A percentile compares a stretch with the other conserved stretches of the same genome.
Conservation (phyloP, 495 filamentous ascomycete species). For the Penicillium riverlandense region DNA sequence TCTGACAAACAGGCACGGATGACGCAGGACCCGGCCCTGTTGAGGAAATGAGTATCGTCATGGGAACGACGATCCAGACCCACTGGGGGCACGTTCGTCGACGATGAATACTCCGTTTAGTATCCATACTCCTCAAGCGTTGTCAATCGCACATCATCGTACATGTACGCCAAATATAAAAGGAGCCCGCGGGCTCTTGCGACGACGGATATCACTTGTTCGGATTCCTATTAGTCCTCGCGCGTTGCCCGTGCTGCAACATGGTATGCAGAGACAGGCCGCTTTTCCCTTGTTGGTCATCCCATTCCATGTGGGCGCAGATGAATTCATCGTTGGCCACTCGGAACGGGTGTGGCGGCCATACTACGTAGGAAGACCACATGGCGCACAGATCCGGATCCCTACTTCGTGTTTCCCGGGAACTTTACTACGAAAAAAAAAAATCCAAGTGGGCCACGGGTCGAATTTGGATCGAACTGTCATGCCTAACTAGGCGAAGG, state of each 20-base stretch:
- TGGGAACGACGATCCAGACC: conserved; percentile 22
- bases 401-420: too few relatives aligned
- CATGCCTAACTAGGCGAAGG: not conserved
- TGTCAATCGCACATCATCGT: conserved; percentile 5
- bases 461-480: conserved; percentile 2
- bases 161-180: conserved; percentile 7
- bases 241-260: not conserved
- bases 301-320: too few relatives aligned
- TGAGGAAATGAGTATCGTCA: conserved; percentile 23
- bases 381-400: too few relatives aligned
- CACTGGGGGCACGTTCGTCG: conserved; percentile 6
- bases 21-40: conserved; percentile 14
- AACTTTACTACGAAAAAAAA: not conserved
- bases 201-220: not conserved
- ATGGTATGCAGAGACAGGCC: too few relatives aligned
- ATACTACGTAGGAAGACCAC: too few relatives aligned
- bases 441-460: conserved; percentile 2
- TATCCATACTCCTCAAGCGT: not conserved
- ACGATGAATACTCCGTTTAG: conserved; percentile 12
- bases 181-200: not conserved
- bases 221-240: conserved; percentile 4
- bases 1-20: conserved; percentile 11
- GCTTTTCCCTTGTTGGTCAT: not conserved
- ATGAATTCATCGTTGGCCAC: too few relatives aligned
- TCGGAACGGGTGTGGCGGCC: too few relatives aligned